Conservation (phyloP, 192 early-diverging fungal species). For the Linnemannia hyalina region DNA sequence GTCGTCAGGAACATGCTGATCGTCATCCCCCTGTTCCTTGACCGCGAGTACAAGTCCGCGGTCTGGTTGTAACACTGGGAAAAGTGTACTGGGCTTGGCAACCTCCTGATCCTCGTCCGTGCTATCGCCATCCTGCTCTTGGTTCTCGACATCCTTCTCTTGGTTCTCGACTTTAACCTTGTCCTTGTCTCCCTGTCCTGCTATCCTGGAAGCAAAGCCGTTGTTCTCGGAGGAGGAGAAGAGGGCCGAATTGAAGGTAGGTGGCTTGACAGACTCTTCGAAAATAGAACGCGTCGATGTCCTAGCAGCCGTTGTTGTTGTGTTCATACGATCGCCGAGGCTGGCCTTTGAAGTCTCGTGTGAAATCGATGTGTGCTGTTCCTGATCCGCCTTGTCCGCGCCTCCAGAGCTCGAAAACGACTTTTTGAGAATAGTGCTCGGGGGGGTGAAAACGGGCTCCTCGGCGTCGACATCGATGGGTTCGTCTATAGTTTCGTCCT, state of each 20-base stretch:
- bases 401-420: not conserved
- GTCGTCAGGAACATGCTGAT: not conserved
- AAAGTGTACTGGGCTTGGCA: not conserved
- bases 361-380: not conserved
- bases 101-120: not conserved
- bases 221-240: not conserved
- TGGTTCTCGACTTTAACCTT: not conserved
- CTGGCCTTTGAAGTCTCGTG: not conserved
- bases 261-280: not conserved
- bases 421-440: not conserved
- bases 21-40: no score
- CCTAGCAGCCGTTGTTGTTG: not conserved
- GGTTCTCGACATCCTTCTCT: not conserved
- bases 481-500: not conserved
- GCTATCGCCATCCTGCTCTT: not conserved
- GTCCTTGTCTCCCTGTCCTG: not conserved
- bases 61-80: not conserved
- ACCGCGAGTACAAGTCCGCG: constrained; percentile 6
- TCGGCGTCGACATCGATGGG: not conserved
- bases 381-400: not conserved
- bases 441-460: not conserved
- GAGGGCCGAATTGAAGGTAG: not conserved
- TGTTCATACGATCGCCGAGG: not conserved
- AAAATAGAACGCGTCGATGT: not conserved
- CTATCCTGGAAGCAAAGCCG: not conserved